These are phyloP conservation scores for Exophiala viscosa DNA, from an alignment of 2,329 filamentous ascomycete genomes.

Conservation along the genomic window DNA sequence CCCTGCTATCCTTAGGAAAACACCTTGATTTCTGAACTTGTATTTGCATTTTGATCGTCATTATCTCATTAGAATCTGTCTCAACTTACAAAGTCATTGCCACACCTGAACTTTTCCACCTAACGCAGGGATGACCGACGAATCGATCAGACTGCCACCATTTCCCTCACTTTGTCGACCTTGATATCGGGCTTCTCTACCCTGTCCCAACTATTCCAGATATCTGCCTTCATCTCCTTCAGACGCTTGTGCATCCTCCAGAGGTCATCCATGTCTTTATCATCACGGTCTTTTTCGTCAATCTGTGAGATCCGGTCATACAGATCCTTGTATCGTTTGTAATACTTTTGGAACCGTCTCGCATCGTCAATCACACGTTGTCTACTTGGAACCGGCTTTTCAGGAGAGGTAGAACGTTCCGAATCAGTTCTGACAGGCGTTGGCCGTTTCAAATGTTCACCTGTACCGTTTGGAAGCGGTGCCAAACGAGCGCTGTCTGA, in stretches of 20 bases:
- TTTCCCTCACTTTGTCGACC: slow-evolving; percentile 10
- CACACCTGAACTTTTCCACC: not conserved
- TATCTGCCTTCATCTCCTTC: slow-evolving; percentile 29
- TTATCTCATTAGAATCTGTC: not conserved
- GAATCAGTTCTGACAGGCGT: slow-evolving; percentile 16
- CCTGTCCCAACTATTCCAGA: slow-evolving; percentile 29
- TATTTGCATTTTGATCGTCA: too few relatives aligned
- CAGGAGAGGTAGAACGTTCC: slow-evolving; percentile 22
- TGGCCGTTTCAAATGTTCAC: slow-evolving; percentile 10
- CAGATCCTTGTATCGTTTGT: slow-evolving; percentile 55
- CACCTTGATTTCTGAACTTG: too few relatives aligned
- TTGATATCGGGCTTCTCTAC: slow-evolving; percentile 18
- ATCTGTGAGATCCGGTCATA: slow-evolving; percentile 46
- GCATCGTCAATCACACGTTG: slow-evolving; percentile 34
- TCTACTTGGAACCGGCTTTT: slow-evolving; percentile 40
- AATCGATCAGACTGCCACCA: slow-evolving; percentile 13
- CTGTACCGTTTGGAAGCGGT: slow-evolving; percentile 4
- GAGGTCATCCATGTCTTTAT: slow-evolving; percentile 47
- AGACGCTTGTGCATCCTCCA: slow-evolving; percentile 36
- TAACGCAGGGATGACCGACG: not conserved
- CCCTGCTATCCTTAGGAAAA: too few relatives aligned
- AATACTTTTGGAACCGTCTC: slow-evolving; percentile 55
- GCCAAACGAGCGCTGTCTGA: slow-evolving; percentile 29
- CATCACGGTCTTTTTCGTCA: slow-evolving; percentile 44
- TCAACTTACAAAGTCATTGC: not conserved